Percentiles rank a stretch among this genome's conserved stretches.
Conservation (phyloP, 1,139 yeast genomes). For the Sugiyamaella japonica region DNA sequence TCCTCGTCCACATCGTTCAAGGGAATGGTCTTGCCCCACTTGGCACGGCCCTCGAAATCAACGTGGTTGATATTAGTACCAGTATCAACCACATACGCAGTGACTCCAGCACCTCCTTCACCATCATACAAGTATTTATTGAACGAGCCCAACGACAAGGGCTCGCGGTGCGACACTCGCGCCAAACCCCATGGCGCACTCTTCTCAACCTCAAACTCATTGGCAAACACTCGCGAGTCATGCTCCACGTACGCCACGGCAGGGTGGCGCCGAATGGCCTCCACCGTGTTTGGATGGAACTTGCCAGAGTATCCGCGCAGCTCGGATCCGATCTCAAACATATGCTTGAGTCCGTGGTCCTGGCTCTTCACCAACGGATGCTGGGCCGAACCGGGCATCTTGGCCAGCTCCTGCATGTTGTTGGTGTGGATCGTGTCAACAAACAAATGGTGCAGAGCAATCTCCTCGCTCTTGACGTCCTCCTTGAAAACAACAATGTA, state of each 20-base stretch:
- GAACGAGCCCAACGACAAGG: constrained; percentile 71
- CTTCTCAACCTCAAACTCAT: constrained; percentile 61
- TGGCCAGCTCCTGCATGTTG: constrained; percentile 33
- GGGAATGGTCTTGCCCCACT: constrained; percentile 92
- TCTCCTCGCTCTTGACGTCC: constrained; percentile 51
- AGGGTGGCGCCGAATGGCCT: constrained; percentile 70
- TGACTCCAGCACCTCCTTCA: constrained; percentile 89
- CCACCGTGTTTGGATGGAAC: constrained; percentile 70
- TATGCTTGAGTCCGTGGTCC: constrained; percentile 59
- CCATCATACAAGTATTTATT: constrained; percentile 83
- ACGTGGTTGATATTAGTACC: constrained; percentile 80
- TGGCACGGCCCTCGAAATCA: constrained; percentile 89
- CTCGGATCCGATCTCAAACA: constrained; percentile 56
- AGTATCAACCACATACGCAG: constrained; percentile 89
- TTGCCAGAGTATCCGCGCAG: constrained; percentile 55
- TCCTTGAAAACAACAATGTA: constrained; percentile 78
- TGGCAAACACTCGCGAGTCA: constrained; percentile 66
- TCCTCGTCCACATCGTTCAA: constrained; percentile 77
- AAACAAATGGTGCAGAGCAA: constrained; percentile 65
- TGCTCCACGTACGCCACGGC: constrained; percentile 71
- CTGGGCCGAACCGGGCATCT: constrained; percentile 36
- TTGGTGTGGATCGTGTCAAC: constrained; percentile 52
- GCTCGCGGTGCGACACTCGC: constrained; percentile 85
- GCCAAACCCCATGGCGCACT: constrained; percentile 98
- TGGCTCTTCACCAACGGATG: constrained; percentile 48